These are phyloP conservation scores for Termitomyces sp. DNA, from an alignment of 768 basidiomycete genomes.

Conservation along the genomic window DNA sequence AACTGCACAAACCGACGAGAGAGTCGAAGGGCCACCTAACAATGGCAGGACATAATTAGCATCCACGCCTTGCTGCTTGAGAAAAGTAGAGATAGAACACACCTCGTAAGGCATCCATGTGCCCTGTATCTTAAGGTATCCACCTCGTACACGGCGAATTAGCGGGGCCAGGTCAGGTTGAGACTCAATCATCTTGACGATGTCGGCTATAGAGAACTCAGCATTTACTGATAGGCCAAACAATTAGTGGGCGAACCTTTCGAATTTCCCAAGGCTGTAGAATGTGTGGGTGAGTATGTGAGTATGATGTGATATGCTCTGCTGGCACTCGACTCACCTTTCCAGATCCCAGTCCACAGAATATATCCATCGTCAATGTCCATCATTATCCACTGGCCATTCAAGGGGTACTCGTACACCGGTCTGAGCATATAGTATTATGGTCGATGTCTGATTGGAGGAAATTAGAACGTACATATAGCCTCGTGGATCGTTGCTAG, in stretches of 20 bases:
- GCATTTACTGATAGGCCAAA: slow-evolving; percentile 5
- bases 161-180: slow-evolving; percentile 83
- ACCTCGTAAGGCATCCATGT: slow-evolving; percentile 95
- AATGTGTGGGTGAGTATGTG: slow-evolving; percentile 11
- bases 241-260: slow-evolving; percentile 52
- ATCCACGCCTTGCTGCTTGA: neutral
- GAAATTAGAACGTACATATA: slow-evolving; percentile 61
- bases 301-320: slow-evolving; percentile 6
- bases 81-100: slow-evolving; percentile 16
- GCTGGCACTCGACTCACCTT: slow-evolving; percentile 48
- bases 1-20: slow-evolving; percentile 63
- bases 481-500: slow-evolving; percentile 83
- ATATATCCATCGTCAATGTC: slow-evolving; percentile 92
- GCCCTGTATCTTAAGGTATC: slow-evolving; percentile 89
- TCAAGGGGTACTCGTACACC: slow-evolving; percentile 87
- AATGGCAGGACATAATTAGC: slow-evolving; percentile 2
- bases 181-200: slow-evolving; percentile 90
- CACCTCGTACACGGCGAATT: slow-evolving; percentile 80
- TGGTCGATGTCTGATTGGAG: neutral
- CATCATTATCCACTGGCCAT: slow-evolving; percentile 94
- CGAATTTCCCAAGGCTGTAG: slow-evolving; percentile 77
- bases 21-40: slow-evolving; percentile 71
- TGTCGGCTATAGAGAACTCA: slow-evolving; percentile 59
- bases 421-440: slow-evolving; percentile 41
- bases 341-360: slow-evolving; percentile 93